A percentile compares a stretch with the other conserved stretches of the same genome.
These are phyloP conservation scores for Yamadazyma paraphyllophila DNA, from an alignment of 805 yeast species.

Conservation along the genomic window DNA sequence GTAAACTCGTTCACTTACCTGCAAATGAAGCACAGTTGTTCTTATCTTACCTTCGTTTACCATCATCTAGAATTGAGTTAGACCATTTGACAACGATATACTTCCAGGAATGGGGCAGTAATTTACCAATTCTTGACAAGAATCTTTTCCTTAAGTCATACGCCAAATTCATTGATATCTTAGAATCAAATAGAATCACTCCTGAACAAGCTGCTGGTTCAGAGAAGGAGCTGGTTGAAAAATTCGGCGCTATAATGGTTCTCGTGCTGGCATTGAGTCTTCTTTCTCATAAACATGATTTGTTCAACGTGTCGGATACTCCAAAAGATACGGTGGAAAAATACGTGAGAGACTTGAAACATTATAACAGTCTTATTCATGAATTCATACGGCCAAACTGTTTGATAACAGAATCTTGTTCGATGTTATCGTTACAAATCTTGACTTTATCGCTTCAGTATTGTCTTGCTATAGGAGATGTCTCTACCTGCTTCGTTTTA, in stretches of 20 bases:
- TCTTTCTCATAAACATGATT: constrained; percentile 36
- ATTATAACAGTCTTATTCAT: constrained; percentile 60
- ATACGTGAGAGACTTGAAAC: constrained; percentile 31
- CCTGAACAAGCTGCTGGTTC: background rate
- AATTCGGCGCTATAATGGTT: constrained; percentile 55
- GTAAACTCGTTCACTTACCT: constrained; percentile 25
- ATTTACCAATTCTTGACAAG: constrained; percentile 68
- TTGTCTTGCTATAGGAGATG: constrained; percentile 70
- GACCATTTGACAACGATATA: constrained; percentile 68
- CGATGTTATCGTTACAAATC: constrained; percentile 68
- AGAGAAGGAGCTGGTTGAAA: constrained; percentile 41
- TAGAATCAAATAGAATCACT: constrained; percentile 31
- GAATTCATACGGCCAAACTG: constrained; percentile 62
- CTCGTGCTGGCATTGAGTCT: constrained; percentile 48
- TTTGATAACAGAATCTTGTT: constrained; percentile 52
- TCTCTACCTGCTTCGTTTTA: constrained; percentile 68
- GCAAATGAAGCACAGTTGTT: constrained; percentile 45
- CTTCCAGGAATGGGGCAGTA: constrained; percentile 75
- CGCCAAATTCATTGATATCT: constrained; percentile 41
- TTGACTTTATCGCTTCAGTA: constrained; percentile 67
- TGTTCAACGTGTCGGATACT: constrained; percentile 19
- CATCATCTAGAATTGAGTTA: constrained; percentile 55
- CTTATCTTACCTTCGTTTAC: constrained; percentile 32
- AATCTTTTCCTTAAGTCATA: constrained; percentile 66
- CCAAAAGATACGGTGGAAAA: constrained; percentile 15